A percentile compares a stretch with the other conserved stretches of the same genome.
These are phyloP conservation scores for Euphorbia pulcherrima DNA, from an alignment of 345 rosid species.

Conservation along the genomic window DNA sequence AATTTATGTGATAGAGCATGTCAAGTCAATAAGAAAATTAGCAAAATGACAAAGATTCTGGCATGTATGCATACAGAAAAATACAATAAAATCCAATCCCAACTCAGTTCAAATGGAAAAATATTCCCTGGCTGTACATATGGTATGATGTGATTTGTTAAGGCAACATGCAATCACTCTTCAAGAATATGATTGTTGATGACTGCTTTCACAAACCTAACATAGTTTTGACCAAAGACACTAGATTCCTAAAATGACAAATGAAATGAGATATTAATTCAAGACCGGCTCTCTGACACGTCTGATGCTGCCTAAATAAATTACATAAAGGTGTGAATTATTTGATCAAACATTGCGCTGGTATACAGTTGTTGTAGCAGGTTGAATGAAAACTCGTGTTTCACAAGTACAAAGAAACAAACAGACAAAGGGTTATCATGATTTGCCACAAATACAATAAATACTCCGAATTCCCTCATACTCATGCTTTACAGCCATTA, in stretches of 20 bases:
- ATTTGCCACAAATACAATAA: background rate
- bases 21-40: background rate
- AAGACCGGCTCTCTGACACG: background rate
- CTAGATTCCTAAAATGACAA: background rate
- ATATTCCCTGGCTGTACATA: background rate
- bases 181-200: background rate
- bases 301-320: background rate
- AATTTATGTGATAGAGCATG: no score
- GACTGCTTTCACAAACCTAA: background rate
- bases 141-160: no score
- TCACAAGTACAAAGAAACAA: background rate
- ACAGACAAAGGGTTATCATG: background rate
- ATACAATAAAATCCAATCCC: background rate
- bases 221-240: background rate
- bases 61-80: background rate
- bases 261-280: background rate
- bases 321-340: no score
- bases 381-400: background rate
- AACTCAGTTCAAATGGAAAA: background rate
- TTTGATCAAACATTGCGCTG: background rate
- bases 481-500: no score
- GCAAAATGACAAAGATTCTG: background rate
- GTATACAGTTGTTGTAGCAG: background rate
- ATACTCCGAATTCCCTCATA: background rate
- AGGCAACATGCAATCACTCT: no score